A percentile compares a stretch with the other conserved stretches of the same genome.
Conservation (phyloP, 2,329 filamentous ascomycete species). For the Capronia americana region DNA sequence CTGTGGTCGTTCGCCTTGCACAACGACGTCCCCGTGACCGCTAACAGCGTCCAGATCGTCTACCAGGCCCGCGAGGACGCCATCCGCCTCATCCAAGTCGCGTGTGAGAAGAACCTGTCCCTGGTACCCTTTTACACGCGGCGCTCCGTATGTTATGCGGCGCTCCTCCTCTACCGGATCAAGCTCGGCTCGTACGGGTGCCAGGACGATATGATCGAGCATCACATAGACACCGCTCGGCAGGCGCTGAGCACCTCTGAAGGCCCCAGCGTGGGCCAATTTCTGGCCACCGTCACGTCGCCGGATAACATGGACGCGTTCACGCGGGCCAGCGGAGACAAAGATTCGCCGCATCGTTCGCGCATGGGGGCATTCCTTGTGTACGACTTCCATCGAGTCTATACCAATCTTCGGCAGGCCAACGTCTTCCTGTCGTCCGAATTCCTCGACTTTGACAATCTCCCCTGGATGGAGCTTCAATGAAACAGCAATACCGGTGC, state of each 20-base stretch:
- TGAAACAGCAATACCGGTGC: neutral
- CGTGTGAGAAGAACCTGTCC: constrained; percentile 25
- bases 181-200: constrained; percentile 24
- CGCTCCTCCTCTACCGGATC: constrained; percentile 26
- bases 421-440: constrained; percentile 16
- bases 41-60: constrained; percentile 17
- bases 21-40: constrained; percentile 24
- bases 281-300: constrained; percentile 19
- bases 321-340: constrained; percentile 13
- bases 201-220: constrained; percentile 23
- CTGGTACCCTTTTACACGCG: constrained; percentile 24
- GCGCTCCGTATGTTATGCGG: constrained; percentile 27
- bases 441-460: constrained; percentile 21
- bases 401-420: constrained; percentile 11
- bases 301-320: constrained; percentile 24
- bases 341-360: constrained; percentile 19
- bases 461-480: neutral
- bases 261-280: constrained; percentile 2
- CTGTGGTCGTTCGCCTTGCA: constrained; percentile 28
- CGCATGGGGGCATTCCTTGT: constrained; percentile 20
- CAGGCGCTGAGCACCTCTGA: constrained; percentile 14
- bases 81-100: constrained; percentile 24
- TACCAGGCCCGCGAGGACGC: constrained; percentile 23
- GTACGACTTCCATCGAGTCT: constrained; percentile 18
- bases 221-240: constrained; percentile 20